Evolutionary conservation across 2,329 filamentous ascomycete genomes (phyloP).

Genomic region (Colletotrichum sp.): DNA sequence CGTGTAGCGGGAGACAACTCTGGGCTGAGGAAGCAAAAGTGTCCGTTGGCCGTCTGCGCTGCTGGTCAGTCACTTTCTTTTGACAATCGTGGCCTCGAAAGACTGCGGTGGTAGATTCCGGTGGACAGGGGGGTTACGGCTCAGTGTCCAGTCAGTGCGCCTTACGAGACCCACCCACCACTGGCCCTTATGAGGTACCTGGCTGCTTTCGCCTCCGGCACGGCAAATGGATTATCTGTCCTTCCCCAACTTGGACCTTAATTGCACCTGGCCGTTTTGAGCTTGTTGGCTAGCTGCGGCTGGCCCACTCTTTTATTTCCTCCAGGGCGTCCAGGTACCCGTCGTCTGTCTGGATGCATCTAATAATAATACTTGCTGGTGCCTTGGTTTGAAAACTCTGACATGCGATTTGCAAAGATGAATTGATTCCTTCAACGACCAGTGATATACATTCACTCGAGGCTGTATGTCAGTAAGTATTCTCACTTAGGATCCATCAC

Average conservation of each 20-base stretch:
- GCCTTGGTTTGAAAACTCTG: background rate
- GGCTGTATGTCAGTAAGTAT: background rate
- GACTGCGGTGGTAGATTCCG: slow-evolving; percentile 10
- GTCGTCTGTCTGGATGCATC: background rate
- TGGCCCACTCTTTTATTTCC: background rate
- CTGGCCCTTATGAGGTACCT: background rate
- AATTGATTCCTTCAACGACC: background rate
- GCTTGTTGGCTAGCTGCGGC: background rate
- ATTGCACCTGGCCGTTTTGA: background rate
- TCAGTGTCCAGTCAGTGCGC: slow-evolving; percentile 3
- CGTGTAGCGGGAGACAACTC: background rate
- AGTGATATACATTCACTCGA: background rate
- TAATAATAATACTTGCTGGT: background rate
- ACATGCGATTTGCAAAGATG: background rate
- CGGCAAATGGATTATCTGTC: slow-evolving; percentile 23
- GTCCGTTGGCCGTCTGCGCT: background rate
- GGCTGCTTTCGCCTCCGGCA: background rate
- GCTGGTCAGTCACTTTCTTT: slow-evolving; percentile 16
- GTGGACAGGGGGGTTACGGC: slow-evolving; percentile 21
- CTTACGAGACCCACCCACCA: background rate
- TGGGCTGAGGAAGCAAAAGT: background rate
- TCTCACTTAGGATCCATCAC: background rate
- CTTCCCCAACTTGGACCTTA: slow-evolving; percentile 10
- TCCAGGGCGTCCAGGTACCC: background rate
- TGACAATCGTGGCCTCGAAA: slow-evolving; percentile 41